phyloP scores from a whole-genome alignment of 441 rosid genomes.

The Manihot esculenta region DNA sequence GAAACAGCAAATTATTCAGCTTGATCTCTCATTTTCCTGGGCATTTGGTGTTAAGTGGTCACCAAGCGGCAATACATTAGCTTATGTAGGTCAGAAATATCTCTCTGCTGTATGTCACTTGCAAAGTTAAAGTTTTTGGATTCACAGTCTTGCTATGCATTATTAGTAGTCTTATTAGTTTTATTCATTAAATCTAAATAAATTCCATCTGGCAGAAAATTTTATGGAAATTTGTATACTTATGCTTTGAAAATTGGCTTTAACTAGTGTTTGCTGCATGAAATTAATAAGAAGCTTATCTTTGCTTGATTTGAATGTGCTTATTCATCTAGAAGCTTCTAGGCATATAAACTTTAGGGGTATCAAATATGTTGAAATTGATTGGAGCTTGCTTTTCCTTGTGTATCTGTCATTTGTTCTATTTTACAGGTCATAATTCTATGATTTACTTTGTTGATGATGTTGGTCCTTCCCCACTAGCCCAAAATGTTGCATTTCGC shows the following conservation, averaged over 20 bases:
- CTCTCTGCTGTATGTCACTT: conserved; percentile 15
- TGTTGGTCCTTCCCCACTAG: conserved; percentile 94
- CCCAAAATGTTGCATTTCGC: conserved; percentile 82
- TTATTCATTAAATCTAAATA: not conserved
- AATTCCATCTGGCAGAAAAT: not conserved
- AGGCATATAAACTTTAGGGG: not conserved
- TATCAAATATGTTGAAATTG: conserved; percentile 7
- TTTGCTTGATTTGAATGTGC: not conserved
- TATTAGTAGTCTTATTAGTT: not conserved
- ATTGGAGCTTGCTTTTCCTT: conserved; percentile 18
- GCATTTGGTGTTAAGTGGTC: conserved; percentile 99
- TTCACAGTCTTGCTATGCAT: not conserved
- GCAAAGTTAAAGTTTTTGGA: not conserved
- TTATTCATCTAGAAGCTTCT: not conserved
- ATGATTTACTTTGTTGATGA: conserved; percentile 98
- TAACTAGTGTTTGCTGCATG: not conserved
- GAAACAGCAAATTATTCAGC: conserved; percentile 93
- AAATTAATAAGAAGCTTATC: not conserved
- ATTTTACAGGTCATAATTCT: conserved; percentile 81
- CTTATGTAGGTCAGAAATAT: conserved; percentile 86
- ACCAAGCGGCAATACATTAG: conserved; percentile 94
- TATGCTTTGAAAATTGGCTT: not conserved
- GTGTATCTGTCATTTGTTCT: conserved; percentile 26
- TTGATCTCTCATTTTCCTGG: conserved; percentile 98
- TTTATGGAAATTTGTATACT: not conserved